Base-by-base conservation (phyloP, 2,329 filamentous ascomycete species). In the Fusarium sp. region DNA sequence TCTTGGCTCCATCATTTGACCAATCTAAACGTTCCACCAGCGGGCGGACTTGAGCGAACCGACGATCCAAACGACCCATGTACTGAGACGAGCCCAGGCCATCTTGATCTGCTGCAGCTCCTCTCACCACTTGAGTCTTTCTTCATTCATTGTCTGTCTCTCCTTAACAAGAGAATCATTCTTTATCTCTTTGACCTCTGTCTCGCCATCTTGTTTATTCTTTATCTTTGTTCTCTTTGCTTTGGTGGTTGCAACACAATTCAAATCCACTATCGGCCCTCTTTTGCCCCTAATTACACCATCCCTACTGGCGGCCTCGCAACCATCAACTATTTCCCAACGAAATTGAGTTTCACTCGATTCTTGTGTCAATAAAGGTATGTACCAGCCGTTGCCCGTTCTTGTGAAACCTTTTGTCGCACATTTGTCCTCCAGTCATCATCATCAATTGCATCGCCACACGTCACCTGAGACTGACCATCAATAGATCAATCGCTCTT, bases 11-110 rank as follows among this genome's bases (percentile, higher is more conserved):
- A 43, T 55, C 55, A 56, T 44, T 56, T 52, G 60, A 47, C 60
- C 57, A 63, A 56, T 40, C 50, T 10, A 36, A 61, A 36, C 64
- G 63, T 56, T 44, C 38, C 65, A 67, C 58, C 54, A 39, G 44
- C 45, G 58, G 34, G 38, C 57, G 28, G 62, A 67, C 57, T 40
- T 56, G 61, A 45, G 59, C 66, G 65, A 69, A 69, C 47, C 65
- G 66, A 62, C 47, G 47, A 69, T 66, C 62, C 33, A 58, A 59
- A 54, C 61, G 49, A 53, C 55, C 62, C 62, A 70, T 70, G 57
- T 21, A 56, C 49, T 46, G 40, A 69, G 63, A 67, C 65, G 34
- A 57, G 17, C 19, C 36, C 61, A 33, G 24, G 21, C 24, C 51
- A 54, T 26, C 50, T 31, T 46, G 39, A 65, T 60, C 51, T 52